Conservation (phyloP, 768 basidiomycete species). For the Leccinum subgranulosum region DNA sequence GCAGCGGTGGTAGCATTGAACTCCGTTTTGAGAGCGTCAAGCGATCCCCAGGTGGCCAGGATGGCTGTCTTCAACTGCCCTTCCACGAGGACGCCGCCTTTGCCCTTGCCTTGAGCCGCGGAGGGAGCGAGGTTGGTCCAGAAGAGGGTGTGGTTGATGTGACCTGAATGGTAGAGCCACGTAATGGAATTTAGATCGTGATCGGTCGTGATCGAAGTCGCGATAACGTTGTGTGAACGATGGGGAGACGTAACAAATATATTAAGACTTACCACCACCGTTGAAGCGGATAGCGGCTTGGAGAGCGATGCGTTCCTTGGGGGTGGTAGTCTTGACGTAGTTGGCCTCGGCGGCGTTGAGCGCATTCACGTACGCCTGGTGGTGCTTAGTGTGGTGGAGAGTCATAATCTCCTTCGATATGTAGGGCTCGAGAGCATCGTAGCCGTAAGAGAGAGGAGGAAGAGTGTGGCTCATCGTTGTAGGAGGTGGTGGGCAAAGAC, state of each 20-base stretch:
- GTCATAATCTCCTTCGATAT: constrained; percentile 91
- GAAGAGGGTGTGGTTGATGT: constrained; percentile 95
- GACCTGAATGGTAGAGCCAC: constrained; percentile 44
- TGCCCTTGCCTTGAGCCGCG: constrained; percentile 48
- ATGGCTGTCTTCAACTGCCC: constrained; percentile 72
- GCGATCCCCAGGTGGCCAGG: constrained; percentile 55
- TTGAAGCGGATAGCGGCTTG: constrained; percentile 95
- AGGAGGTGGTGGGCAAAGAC: constrained; percentile 1
- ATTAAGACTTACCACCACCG: constrained; percentile 70
- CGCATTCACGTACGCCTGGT: constrained; percentile 91
- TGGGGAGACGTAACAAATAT: not conserved
- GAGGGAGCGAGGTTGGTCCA: constrained; percentile 90
- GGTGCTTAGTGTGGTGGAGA: constrained; percentile 93
- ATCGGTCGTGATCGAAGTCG: constrained; percentile 7
- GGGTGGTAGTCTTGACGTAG: constrained; percentile 61
- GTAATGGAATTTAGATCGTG: not conserved
- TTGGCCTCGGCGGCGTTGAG: constrained; percentile 86
- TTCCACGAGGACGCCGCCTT: constrained; percentile 55
- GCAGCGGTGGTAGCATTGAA: constrained; percentile 83
- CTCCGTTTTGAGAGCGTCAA: constrained; percentile 72
- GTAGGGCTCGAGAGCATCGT: constrained; percentile 92
- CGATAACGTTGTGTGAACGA: constrained; percentile 2
- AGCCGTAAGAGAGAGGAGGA: constrained; percentile 72
- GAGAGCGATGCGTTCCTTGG: constrained; percentile 82
- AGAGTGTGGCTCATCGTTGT: constrained; percentile 50